Evolutionary conservation across 441 rosid species (phyloP).

Genomic region (Hypseocharis bilobata): DNA sequence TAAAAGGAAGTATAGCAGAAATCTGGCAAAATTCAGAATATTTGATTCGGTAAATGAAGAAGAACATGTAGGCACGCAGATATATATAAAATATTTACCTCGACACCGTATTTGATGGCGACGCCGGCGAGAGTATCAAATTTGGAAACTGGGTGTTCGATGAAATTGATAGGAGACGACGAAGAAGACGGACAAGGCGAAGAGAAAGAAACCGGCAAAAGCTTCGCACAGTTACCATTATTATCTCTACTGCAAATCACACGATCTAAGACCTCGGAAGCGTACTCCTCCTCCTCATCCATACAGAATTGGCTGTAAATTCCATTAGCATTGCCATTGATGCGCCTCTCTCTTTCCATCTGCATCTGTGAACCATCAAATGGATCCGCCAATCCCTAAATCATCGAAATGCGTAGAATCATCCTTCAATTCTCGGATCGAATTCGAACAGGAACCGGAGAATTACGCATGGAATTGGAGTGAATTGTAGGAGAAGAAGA

Average conservation of each 20-base stretch:
- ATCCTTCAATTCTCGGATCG: neutral
- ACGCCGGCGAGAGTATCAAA: conserved; percentile 37
- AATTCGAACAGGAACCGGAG: neutral
- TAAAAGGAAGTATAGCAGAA: too few species aligned
- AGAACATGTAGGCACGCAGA: too few species aligned
- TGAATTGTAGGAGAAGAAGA: too few species aligned
- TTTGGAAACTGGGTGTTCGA: conserved; percentile 30
- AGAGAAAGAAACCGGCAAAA: conserved; percentile 3
- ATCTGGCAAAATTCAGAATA: neutral
- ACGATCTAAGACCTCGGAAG: neutral
- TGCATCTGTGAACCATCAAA: neutral
- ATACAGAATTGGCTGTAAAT: neutral
- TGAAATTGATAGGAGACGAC: conserved; percentile 12
- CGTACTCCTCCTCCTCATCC: neutral
- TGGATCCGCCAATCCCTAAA: neutral
- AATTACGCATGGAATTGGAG: too few species aligned
- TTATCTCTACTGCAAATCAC: neutral
- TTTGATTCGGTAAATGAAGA: too few species aligned
- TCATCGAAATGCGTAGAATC: neutral
- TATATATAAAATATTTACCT: conserved; percentile 17
- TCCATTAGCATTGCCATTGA: neutral
- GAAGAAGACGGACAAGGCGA: conserved; percentile 4
- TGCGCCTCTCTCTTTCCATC: neutral
- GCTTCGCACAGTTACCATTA: neutral
- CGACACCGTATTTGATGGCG: conserved; percentile 39